These are phyloP conservation scores for Prillingera fragicola DNA, from an alignment of 1,284 basidiomycete species.

Conservation along the genomic window DNA sequence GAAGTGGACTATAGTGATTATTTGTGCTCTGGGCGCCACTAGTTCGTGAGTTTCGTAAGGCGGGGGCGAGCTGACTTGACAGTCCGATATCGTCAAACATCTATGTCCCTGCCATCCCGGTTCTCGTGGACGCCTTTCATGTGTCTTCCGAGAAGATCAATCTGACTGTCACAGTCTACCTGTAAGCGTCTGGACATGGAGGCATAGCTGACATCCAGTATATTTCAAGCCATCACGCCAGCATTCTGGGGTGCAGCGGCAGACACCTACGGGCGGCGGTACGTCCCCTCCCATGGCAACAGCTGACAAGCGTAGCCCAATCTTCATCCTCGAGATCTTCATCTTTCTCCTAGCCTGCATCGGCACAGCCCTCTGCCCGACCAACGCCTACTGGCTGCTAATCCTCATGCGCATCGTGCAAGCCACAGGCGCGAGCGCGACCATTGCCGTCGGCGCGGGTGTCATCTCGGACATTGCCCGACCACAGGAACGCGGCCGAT, in stretches of 20 bases:
- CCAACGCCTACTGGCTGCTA: slow-evolving; percentile 36
- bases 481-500: slow-evolving; percentile 37
- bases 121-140: slow-evolving; percentile 27
- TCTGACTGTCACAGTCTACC: slow-evolving; percentile 36
- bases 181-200: no score
- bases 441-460: slow-evolving; percentile 38
- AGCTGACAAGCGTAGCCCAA: slow-evolving; percentile 17
- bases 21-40: slow-evolving; percentile 31
- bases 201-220: slow-evolving; percentile 11
- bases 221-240: slow-evolving; percentile 39
- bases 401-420: slow-evolving; percentile 37
- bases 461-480: slow-evolving; percentile 36
- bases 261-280: slow-evolving; percentile 34
- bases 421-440: slow-evolving; percentile 33
- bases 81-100: slow-evolving; percentile 41
- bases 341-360: slow-evolving; percentile 34
- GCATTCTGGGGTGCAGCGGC: slow-evolving; percentile 36
- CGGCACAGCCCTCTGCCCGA: slow-evolving; percentile 37
- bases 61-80: background rate
- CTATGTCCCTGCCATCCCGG: slow-evolving; percentile 38
- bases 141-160: slow-evolving; percentile 34
- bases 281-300: background rate
- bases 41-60: slow-evolving; percentile 25
- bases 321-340: slow-evolving; percentile 31
- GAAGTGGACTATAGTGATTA: slow-evolving; percentile 37